Conservation (phyloP, 1,284 basidiomycete genomes). For the Cryptococcus sp. region DNA sequence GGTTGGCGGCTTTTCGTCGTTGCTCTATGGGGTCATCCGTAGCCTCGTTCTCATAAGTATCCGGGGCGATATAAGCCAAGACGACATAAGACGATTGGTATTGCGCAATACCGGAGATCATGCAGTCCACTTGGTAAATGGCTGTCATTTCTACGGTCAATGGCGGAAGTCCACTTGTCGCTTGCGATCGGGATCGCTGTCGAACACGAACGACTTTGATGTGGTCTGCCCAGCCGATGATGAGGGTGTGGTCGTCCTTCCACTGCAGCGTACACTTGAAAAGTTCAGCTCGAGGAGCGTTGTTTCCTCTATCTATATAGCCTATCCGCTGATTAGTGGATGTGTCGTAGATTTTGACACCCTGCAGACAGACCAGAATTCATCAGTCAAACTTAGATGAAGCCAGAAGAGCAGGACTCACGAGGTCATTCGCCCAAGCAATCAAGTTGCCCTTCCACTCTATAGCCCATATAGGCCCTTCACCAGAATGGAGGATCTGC, state of each 20-base stretch:
- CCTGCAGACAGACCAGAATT: constrained; percentile 51
- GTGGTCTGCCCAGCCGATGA: constrained; percentile 92
- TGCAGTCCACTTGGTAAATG: constrained; percentile 91
- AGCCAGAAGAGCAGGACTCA: constrained; percentile 49
- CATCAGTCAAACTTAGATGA: not conserved
- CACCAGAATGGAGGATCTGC: constrained; percentile 78
- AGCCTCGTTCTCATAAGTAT: constrained; percentile 61
- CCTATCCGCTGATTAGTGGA: constrained; percentile 76
- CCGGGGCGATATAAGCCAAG: constrained; percentile 67
- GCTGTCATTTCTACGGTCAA: constrained; percentile 77
- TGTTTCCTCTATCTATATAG: constrained; percentile 77
- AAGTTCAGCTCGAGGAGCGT: constrained; percentile 84
- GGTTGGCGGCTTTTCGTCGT: constrained; percentile 75
- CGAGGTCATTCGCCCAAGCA: constrained; percentile 94
- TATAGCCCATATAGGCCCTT: constrained; percentile 92
- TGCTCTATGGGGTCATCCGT: constrained; percentile 70
- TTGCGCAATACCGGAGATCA: constrained; percentile 87
- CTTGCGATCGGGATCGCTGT: constrained; percentile 60
- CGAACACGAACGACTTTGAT: constrained; percentile 86
- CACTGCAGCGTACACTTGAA: constrained; percentile 90
- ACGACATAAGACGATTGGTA: constrained; percentile 75
- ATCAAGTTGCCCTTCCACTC: constrained; percentile 85
- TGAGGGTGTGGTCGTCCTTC: constrained; percentile 85
- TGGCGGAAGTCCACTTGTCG: constrained; percentile 27
- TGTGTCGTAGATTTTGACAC: constrained; percentile 92